These are phyloP conservation scores for Phalaenopsis equestris DNA, from an alignment of 106 monocot species.

Conservation along the genomic window DNA sequence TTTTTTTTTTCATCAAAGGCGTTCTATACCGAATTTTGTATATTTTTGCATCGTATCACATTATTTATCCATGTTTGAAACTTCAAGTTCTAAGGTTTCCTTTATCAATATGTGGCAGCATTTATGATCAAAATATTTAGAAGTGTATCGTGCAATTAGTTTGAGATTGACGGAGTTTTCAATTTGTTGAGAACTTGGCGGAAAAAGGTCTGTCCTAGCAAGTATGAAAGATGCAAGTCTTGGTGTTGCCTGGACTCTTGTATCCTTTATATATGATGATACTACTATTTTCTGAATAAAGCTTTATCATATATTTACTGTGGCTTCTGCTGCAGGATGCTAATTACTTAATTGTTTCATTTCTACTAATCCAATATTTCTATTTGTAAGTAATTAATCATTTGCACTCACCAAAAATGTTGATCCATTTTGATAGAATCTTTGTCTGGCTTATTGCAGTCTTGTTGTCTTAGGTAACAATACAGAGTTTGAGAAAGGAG, in stretches of 20 bases:
- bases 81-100: too few relatives aligned
- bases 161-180: neutral
- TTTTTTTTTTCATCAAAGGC: too few relatives aligned
- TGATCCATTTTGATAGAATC: slow-evolving; percentile 18
- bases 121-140: neutral
- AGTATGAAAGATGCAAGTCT: too few relatives aligned
- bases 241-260: neutral
- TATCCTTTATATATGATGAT: neutral
- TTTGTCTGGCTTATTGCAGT: slow-evolving; percentile 60
- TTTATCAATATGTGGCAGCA: neutral
- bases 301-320: neutral
- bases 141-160: neutral
- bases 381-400: neutral
- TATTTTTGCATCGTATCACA: too few relatives aligned
- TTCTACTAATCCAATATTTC: neutral
- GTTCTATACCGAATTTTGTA: too few relatives aligned
- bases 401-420: neutral
- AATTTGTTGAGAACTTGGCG: too few relatives aligned
- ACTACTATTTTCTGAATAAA: neutral
- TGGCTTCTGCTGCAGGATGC: neutral
- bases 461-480: slow-evolving; percentile 83
- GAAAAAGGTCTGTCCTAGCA: too few relatives aligned
- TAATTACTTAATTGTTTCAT: neutral
- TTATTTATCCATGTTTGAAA: too few relatives aligned
- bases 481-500: slow-evolving; percentile 84